A percentile compares a stretch with the other conserved stretches of the same genome.
phyloP scores from a whole-genome alignment of 2,329 filamentous ascomycete genomes.

The Pyrenophora graminea region DNA sequence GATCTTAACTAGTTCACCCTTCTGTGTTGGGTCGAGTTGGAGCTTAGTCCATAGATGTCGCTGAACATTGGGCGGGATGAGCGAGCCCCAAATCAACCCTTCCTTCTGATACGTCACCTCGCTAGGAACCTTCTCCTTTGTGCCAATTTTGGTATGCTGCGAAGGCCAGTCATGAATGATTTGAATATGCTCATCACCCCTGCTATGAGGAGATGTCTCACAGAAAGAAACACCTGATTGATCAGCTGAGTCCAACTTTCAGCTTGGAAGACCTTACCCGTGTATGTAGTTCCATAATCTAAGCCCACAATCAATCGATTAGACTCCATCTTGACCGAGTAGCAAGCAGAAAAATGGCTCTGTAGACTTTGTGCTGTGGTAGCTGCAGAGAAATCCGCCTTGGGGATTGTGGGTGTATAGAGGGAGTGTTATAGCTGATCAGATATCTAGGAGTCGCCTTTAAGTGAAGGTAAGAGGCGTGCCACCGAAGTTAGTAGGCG shows the following conservation, averaged over 20 bases:
- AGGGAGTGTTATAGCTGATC: too few relatives aligned
- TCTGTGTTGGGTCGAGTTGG: conserved; percentile 20
- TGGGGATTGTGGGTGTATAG: too few relatives aligned
- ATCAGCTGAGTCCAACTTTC: not conserved
- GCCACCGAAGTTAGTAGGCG: too few relatives aligned
- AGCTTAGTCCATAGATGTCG: conserved; percentile 44
- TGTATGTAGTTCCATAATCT: conserved; percentile 32
- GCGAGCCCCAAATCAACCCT: conserved; percentile 4
- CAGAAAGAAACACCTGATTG: conserved; percentile 37
- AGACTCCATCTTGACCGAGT: not conserved
- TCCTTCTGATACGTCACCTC: conserved; percentile 25
- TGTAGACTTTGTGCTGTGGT: not conserved
- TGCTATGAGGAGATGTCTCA: conserved; percentile 23
- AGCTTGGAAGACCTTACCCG: conserved; percentile 12
- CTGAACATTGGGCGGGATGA: conserved; percentile 19
- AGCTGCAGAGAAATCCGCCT: not conserved
- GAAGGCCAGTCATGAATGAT: conserved; percentile 37
- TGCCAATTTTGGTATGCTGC: conserved; percentile 23
- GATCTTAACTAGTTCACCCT: conserved; percentile 25
- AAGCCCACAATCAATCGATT: conserved; percentile 19
- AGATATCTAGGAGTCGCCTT: too few relatives aligned
- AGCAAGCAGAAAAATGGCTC: not conserved
- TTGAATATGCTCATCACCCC: conserved; percentile 18
- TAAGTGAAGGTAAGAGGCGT: too few relatives aligned
- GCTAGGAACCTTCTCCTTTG: conserved; percentile 36